These are phyloP conservation scores for Neurospora cerealis DNA, from an alignment of 495 filamentous ascomycete genomes.

Conservation along the genomic window DNA sequence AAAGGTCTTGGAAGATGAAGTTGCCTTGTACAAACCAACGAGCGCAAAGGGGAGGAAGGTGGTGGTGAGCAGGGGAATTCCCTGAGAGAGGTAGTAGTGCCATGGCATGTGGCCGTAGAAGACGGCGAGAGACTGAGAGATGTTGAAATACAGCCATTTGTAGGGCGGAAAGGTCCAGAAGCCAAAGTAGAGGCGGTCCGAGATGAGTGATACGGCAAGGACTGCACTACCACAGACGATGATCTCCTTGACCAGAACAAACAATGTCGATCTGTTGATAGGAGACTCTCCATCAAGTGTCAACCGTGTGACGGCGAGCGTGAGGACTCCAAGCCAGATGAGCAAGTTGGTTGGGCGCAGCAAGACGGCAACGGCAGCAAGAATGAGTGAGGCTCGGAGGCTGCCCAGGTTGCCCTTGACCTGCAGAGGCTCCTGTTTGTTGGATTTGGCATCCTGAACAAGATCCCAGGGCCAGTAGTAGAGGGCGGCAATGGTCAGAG, in stretches of 20 bases:
- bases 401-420: constrained; percentile 29
- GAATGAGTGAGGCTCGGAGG: constrained; percentile 56
- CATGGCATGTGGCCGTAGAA: constrained; percentile 90
- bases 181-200: constrained; percentile 76
- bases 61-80: constrained; percentile 76
- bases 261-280: constrained; percentile 33
- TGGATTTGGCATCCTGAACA: constrained; percentile 25
- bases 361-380: constrained; percentile 77
- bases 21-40: constrained; percentile 49
- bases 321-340: constrained; percentile 60
- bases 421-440: constrained; percentile 10
- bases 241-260: constrained; percentile 50
- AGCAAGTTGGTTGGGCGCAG: constrained; percentile 84
- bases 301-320: constrained; percentile 31
- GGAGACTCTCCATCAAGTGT: constrained; percentile 27
- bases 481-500: constrained; percentile 70
- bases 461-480: constrained; percentile 79
- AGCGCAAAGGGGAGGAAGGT: constrained; percentile 70
- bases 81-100: constrained; percentile 91
- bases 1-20: constrained; percentile 20
- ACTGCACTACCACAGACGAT: constrained; percentile 56
- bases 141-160: constrained; percentile 85
- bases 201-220: constrained; percentile 51
- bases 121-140: constrained; percentile 71
- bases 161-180: constrained; percentile 85